Base-by-base conservation (phyloP, 2,329 filamentous ascomycete genomes). In the Verticillium klebahnii region DNA sequence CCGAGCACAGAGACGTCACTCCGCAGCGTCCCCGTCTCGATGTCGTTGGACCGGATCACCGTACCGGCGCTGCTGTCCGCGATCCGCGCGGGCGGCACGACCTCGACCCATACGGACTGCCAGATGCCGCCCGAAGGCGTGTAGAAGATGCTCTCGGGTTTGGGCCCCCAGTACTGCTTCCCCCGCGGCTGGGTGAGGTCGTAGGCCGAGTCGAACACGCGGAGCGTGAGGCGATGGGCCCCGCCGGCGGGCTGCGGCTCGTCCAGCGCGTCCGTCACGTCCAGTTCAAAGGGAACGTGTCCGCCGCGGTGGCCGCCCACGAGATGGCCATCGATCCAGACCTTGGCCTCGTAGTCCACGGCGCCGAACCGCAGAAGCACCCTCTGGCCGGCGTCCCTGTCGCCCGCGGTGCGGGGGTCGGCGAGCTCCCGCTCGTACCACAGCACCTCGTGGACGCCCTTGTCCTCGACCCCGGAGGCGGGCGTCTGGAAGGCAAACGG, bases 401-500 rank as follows among this genome's bases (percentile, higher is more conserved):
- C 77, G 6, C 74, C 69, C 2, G 72, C 63, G 1, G 71, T 74
- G 45, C 85, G 80, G 58, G 82, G 73, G 65, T 88, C 85, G 1
- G 67, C 66, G 59, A 88, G 75, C 19, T 59, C 65, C 7, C 83
- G 79, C 72, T 89, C 83, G 67, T 90, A 90, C 87, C 87, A 90
- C 9, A 90, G 70, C 4, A 89, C 83, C 70, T 89, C 86, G 69
- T 90, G 88, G 2, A 85, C 85, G 58, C 82, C 84, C 60, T 81
- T 81, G 37, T 88, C 82, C 63, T 83, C 78, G 65, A 89, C 84
- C 2, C 86, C 85, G 0, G 86, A 89, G 0, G 86, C 86, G 0
- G 82, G 82, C 5, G 82, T 81, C 69, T 90, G 88, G 67, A 89
- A 90, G 2, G 85, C 86, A 65, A 83, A 90, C 0, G 87, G 87